Evolutionary conservation across 805 yeast genomes (phyloP).

Genomic region (Metschnikowia cubensis): DNA sequence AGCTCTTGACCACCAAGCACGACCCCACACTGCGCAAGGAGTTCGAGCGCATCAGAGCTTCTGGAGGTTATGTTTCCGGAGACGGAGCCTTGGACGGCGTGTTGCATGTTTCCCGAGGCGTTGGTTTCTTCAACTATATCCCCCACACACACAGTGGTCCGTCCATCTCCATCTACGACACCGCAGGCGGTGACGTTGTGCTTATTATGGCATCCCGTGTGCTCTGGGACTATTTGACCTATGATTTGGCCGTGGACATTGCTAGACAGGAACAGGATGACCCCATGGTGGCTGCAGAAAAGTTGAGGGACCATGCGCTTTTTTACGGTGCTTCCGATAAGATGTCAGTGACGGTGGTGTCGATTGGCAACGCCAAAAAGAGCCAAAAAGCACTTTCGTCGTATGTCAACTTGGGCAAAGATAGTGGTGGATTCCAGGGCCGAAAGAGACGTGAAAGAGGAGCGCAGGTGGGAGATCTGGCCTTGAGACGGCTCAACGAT

Average conservation of each 20-base stretch:
- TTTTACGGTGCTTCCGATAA: conserved; percentile 85
- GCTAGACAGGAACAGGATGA: conserved; percentile 75
- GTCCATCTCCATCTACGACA: conserved; percentile 56
- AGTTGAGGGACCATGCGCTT: conserved; percentile 87
- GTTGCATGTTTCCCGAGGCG: conserved; percentile 81
- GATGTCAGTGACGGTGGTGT: conserved; percentile 74
- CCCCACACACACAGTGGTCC: conserved; percentile 93
- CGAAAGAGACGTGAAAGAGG: conserved; percentile 43
- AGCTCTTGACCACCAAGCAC: conserved; percentile 70
- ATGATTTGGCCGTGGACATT: conserved; percentile 86
- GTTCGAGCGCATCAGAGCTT: conserved; percentile 80
- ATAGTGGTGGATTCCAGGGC: conserved; percentile 30
- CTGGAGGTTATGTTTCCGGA: conserved; percentile 87
- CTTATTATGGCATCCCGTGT: conserved; percentile 78
- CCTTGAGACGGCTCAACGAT: conserved; percentile 75
- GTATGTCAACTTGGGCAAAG: conserved; percentile 38
- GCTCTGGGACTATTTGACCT: conserved; percentile 80
- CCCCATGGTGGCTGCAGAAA: conserved; percentile 90
- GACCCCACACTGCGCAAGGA: conserved; percentile 77
- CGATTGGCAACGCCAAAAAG: conserved; percentile 52
- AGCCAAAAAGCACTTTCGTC: conserved; percentile 26
- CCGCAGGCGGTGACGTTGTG: conserved; percentile 74
- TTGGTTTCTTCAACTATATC: conserved; percentile 79
- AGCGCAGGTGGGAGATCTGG: conserved; percentile 59
- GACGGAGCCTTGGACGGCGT: conserved; percentile 83